Evolutionary conservation across 306 rosid genomes (phyloP), one percentile per base, ranked within the genome.

Genomic region (Pyrus communis): DNA sequence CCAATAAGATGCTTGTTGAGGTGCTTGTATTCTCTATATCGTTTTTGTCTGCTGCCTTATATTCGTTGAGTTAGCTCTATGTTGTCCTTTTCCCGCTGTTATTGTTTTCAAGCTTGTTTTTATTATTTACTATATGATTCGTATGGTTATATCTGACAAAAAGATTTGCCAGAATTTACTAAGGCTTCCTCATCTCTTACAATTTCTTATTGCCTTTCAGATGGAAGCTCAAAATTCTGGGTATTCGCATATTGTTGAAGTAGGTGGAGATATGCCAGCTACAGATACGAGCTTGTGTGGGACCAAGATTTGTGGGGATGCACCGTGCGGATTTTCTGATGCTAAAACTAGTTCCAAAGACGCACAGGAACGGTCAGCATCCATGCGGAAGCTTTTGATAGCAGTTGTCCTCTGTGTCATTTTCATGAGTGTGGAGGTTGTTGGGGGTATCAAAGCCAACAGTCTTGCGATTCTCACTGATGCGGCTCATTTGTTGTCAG

Each of bases 391-490:
- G 75, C 89, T 88, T 63, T 77, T 74, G 71, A 81, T 79, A n/a
- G 89, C 86, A 18, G 91, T 85, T 74, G 77, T 83, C 13, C 85
- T 83, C 27, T 88, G 89, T 80, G 49, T 88, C 9, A 25, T 83
- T 38, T 88, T 88, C 75, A 88, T 88, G 91, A 81, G 76, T 66
- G 87, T 88, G 22, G 91, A 88, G 79, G 91, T 88, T 60, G 80
- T 74, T 7, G 91, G 91, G 76, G 91, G 91, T 28, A 83, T 85
- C 54, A 79, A 88, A 75, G 89, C 91, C 46, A 88, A 88, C 79
- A 88, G 91, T 83, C 91, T 88, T 60, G 91, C 91, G n/a, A 88
- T 88, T 67, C 79, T 88, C 84, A 88, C 91, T 7, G 91, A 88
- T 71, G 91, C 91, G 33, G 91, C 91, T 68, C 91, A 88, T 83